Conservation (phyloP, 2,329 filamentous ascomycete species). For the Curvularia lunata region DNA sequence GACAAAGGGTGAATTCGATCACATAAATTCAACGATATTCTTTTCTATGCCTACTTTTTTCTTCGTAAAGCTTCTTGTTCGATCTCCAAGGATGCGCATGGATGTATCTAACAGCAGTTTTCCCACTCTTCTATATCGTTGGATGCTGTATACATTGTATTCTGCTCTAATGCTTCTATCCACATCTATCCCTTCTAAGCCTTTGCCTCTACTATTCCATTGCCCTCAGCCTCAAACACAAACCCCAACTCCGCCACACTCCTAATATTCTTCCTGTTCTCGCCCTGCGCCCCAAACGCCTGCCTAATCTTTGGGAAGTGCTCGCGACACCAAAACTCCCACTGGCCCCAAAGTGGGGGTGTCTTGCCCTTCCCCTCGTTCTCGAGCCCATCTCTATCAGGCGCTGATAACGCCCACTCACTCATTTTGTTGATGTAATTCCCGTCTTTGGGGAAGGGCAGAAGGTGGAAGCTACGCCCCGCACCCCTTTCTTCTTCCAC, state of each 20-base stretch:
- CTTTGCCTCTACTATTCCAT: conserved; percentile 2
- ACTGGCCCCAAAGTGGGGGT: conserved; percentile 73
- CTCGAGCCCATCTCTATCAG: conserved; percentile 46
- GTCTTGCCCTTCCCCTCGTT: conserved; percentile 64
- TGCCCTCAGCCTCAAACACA: conserved; percentile 54
- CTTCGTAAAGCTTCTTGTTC: not conserved
- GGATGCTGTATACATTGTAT: not conserved
- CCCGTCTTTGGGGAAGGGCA: conserved; percentile 67
- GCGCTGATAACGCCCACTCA: conserved; percentile 63
- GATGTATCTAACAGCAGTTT: too few species aligned
- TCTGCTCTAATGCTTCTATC: not conserved
- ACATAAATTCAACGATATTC: not conserved
- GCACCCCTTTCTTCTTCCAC: conserved; percentile 53
- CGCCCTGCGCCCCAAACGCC: conserved; percentile 71
- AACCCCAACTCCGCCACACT: conserved; percentile 77
- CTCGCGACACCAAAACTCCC: conserved; percentile 74
- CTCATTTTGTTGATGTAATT: conserved; percentile 73
- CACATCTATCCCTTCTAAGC: not conserved
- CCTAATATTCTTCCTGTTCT: conserved; percentile 62
- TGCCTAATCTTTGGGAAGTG: conserved; percentile 73
- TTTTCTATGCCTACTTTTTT: not conserved
- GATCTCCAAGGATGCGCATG: not conserved
- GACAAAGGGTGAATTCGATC: not conserved
- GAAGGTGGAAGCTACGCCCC: conserved; percentile 60
- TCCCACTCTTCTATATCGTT: not conserved